Base-by-base conservation (phyloP, 2,329 filamentous ascomycete species). In the Cladophialophora carrionii region DNA sequence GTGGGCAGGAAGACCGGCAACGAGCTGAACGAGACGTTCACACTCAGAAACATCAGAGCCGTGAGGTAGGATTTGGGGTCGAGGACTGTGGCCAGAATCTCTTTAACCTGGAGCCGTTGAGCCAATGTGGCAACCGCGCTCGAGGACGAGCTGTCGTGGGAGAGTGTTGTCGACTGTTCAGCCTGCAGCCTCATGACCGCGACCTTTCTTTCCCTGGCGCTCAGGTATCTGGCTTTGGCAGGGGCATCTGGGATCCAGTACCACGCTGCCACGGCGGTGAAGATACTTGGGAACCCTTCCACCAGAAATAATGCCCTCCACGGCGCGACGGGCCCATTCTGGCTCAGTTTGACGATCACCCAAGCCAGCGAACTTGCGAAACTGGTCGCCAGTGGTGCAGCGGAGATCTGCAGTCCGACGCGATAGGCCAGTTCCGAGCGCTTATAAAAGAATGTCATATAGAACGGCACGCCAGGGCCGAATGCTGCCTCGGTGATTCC, bases 1-100 rank as follows among this genome's bases (percentile, higher is more conserved):
- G 90, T 92, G 41, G 92, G 92, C 2, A 96, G 83, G 75, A 96
- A 96, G 56, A 95, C 90, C 2, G 92, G 92, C 74, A 96, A 87
- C 24, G 90, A 94, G 73, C 88, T 88, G 80, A 96, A 96, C 12
- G 92, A 90, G 75, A 96, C 89, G 77, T 96, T 96, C 73, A 90
- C 88, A 76, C 89, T 87, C 80, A 96, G 92, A 81, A 96, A 91
- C 85, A 96, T 96, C 71, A 86, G 77, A 29, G 91, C 89, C 4
- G 90, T 90, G 49, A 94, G 81, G 79, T 91, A 94, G 63, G 85
- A 85, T 70, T 87, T 88, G 0, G 89, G 88, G 76, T 92, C 89
- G 41, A 55, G 61, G 20, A 72, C 24, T 43, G 71, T 71, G 29
- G 46, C 72, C 75, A 66, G 51, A 48, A 69, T 53, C 31, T 67